phyloP scores from a whole-genome alignment of 2,329 filamentous ascomycete species.

The Alternaria infectoria region DNA sequence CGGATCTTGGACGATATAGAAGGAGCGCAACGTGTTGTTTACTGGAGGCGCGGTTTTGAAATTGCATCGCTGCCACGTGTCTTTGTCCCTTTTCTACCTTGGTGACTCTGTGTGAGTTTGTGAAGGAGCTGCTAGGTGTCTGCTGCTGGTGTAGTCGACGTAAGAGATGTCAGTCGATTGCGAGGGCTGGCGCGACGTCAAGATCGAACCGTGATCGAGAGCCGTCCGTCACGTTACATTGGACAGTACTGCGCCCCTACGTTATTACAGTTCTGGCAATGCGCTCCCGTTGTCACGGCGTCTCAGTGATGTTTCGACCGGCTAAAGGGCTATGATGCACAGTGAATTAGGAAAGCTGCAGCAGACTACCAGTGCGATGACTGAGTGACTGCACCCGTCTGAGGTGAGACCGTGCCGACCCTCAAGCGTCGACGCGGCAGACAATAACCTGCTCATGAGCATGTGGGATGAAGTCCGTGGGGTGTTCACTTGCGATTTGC shows the following conservation, averaged over 20 bases:
- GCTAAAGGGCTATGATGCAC: neutral
- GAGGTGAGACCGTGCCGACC: slow-evolving; percentile 18
- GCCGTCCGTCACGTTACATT: neutral
- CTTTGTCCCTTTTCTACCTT: neutral
- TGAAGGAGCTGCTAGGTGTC: neutral
- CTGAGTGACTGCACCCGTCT: neutral
- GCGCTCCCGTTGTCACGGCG: neutral
- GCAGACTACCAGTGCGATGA: neutral
- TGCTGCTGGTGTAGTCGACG: neutral
- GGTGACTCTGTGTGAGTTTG: neutral
- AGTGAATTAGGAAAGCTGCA: neutral
- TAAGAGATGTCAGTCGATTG: neutral
- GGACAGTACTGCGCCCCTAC: neutral
- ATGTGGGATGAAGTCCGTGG: neutral
- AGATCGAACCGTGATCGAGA: neutral
- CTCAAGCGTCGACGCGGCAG: slow-evolving; percentile 3
- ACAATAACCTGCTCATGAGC: neutral
- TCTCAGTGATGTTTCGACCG: neutral
- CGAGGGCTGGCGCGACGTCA: neutral
- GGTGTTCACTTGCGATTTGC: neutral
- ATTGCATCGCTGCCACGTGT: neutral
- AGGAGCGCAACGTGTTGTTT: neutral
- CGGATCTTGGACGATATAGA: neutral
- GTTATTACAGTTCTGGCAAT: neutral
- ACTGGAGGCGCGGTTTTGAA: too few relatives aligned